A percentile compares a stretch with the other conserved stretches of the same genome.
These are phyloP conservation scores for Protea cynaroides DNA, from an alignment of 164 flowering plant species.

Conservation along the genomic window DNA sequence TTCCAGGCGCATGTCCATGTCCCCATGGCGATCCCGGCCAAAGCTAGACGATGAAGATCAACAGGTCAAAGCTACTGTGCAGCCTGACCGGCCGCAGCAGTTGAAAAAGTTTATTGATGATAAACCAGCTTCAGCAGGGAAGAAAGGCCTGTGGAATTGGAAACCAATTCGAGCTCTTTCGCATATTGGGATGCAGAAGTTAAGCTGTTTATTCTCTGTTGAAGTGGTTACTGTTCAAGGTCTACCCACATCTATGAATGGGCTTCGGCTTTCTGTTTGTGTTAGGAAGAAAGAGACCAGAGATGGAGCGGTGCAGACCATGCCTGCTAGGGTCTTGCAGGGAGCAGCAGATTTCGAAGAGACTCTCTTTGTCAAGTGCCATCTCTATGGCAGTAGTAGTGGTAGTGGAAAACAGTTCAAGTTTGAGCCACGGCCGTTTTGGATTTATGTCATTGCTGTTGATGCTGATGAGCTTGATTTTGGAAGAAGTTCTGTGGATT, in stretches of 20 bases:
- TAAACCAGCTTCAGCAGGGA: conserved; percentile 5
- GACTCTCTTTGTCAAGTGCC: conserved; percentile 50
- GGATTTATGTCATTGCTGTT: conserved; percentile 59
- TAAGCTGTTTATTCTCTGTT: conserved; percentile 79
- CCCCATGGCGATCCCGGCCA: conserved; percentile 84
- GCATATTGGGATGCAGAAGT: conserved; percentile 73
- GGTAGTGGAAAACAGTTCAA: too few relatives aligned
- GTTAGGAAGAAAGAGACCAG: conserved; percentile 83
- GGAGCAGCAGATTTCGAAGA: conserved; percentile 95
- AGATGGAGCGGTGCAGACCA: conserved; percentile 86
- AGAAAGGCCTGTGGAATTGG: conserved; percentile 92
- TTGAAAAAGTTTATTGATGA: too few relatives aligned
- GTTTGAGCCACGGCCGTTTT: conserved; percentile 77
- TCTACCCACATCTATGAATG: conserved; percentile 89
- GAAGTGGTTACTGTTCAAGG: conserved; percentile 77
- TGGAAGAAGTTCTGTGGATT: conserved; percentile 62
- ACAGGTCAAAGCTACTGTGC: too few relatives aligned
- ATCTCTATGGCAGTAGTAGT: too few relatives aligned
- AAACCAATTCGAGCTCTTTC: conserved; percentile 81
- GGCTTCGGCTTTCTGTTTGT: conserved; percentile 75
- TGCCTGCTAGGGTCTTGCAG: conserved; percentile 84
- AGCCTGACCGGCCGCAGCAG: too few relatives aligned
- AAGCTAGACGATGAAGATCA: conserved; percentile 30
- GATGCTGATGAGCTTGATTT: conserved; percentile 85
- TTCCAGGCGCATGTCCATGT: conserved; percentile 68